phyloP scores from a whole-genome alignment of 2,329 filamentous ascomycete species.

The Diaporthe citriasiana region DNA sequence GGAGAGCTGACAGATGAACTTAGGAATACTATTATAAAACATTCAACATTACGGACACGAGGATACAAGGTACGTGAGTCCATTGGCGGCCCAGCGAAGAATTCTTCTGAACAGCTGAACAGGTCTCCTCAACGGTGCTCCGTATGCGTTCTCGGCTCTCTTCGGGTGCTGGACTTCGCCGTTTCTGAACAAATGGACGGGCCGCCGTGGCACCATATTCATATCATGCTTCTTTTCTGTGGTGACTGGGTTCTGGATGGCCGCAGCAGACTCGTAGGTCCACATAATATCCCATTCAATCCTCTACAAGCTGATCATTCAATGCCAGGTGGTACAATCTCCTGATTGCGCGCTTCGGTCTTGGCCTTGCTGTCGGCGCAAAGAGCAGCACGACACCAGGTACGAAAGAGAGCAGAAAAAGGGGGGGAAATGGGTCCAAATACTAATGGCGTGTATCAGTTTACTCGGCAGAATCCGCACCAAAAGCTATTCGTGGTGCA shows the following conservation, averaged over 20 bases:
- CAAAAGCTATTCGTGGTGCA: constrained; percentile 56
- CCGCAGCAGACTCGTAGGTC: constrained; percentile 12
- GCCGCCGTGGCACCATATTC: constrained; percentile 75
- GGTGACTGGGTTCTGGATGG: constrained; percentile 20
- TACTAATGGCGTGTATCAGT: constrained; percentile 46
- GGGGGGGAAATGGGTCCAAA: background rate
- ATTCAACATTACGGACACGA: background rate
- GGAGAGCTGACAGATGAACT: background rate
- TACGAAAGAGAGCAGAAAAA: background rate
- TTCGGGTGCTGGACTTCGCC: constrained; percentile 52
- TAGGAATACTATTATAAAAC: constrained; percentile 26
- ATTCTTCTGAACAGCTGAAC: background rate
- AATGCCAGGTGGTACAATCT: constrained; percentile 52
- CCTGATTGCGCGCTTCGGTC: constrained; percentile 52
- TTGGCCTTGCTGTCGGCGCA: constrained; percentile 56
- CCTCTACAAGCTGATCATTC: background rate
- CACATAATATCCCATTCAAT: constrained; percentile 57
- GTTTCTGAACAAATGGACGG: constrained; percentile 71
- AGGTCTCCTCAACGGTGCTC: constrained; percentile 17
- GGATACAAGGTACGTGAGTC: background rate
- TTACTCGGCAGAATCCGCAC: constrained; percentile 55
- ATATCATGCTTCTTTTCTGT: constrained; percentile 56
- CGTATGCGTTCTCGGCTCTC: background rate
- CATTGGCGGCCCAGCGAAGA: background rate
- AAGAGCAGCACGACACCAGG: constrained; percentile 51